These are phyloP conservation scores for Hypericum perforatum DNA, from an alignment of 345 rosid genomes.

Conservation along the genomic window DNA sequence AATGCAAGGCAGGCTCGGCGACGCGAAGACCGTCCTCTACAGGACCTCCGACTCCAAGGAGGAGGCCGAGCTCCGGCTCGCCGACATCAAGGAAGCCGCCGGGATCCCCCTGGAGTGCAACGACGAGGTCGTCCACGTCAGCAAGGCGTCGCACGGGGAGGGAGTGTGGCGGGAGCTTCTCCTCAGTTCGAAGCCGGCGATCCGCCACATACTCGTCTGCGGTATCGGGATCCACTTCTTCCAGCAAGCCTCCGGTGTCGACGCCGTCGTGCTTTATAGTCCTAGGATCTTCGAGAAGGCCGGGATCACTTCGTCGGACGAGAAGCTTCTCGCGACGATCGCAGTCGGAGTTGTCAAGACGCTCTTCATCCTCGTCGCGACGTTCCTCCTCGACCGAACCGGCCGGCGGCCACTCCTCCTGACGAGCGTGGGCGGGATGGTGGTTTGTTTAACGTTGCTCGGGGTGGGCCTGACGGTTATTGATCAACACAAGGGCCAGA, in stretches of 20 bases:
- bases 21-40: conserved; percentile 64
- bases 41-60: conserved; percentile 55
- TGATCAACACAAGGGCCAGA: conserved; percentile 25
- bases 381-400: neutral
- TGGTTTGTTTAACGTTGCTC: conserved; percentile 32
- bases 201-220: conserved; percentile 59
- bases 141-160: conserved; percentile 33
- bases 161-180: conserved; percentile 69
- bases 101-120: conserved; percentile 64
- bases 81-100: conserved; percentile 73
- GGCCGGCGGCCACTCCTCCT: conserved; percentile 81
- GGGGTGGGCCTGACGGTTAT: conserved; percentile 41
- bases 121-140: conserved; percentile 57
- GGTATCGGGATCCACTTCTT: conserved; percentile 70
- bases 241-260: conserved; percentile 81
- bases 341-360: neutral
- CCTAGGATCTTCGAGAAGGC: conserved; percentile 5
- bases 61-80: conserved; percentile 51
- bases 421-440: conserved; percentile 66
- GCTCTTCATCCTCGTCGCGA: neutral
- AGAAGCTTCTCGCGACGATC: neutral
- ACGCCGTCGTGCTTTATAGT: conserved; percentile 26
- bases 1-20: conserved; percentile 80
- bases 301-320: neutral
- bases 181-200: conserved; percentile 48